Percentiles rank a stretch among this genome's conserved stretches.
phyloP scores from a whole-genome alignment of 192 early-diverging fungal species.

The Coemansia sp. region DNA sequence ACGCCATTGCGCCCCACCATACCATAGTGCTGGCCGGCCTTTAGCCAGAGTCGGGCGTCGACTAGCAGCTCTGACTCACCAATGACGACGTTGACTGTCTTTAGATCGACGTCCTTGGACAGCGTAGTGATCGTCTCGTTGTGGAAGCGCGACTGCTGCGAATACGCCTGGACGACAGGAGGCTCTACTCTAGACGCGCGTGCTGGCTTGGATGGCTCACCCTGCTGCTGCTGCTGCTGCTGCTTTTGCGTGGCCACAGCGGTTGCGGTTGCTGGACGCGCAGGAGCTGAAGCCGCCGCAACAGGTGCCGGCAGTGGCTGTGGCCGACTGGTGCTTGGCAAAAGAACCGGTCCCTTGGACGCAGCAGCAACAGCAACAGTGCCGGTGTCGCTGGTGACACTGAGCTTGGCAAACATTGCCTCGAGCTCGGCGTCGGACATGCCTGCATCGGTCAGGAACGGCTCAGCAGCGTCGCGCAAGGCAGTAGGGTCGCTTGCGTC shows the following conservation, averaged over 20 bases:
- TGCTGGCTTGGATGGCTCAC: background rate
- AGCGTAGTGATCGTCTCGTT: slow-evolving; percentile 76
- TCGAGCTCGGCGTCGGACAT: slow-evolving; percentile 57
- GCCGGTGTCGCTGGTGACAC: background rate
- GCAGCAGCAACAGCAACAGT: background rate
- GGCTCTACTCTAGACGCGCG: slow-evolving; percentile 33
- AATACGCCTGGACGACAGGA: slow-evolving; percentile 66
- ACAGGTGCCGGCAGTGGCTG: background rate
- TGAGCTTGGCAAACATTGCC: slow-evolving; percentile 53
- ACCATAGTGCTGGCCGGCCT: slow-evolving; percentile 74
- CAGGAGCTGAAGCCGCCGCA: background rate
- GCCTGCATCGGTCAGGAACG: slow-evolving; percentile 67
- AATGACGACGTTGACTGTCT: slow-evolving; percentile 76
- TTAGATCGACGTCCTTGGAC: slow-evolving; percentile 80
- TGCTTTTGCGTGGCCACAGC: background rate
- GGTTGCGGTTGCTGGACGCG: background rate
- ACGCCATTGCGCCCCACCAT: slow-evolving; percentile 94
- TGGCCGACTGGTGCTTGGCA: slow-evolving; percentile 10
- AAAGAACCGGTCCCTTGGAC: slow-evolving; percentile 11
- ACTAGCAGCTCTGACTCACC: slow-evolving; percentile 70
- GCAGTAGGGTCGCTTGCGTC: slow-evolving; percentile 45
- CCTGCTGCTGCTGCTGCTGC: background rate
- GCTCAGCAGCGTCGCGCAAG: slow-evolving; percentile 65
- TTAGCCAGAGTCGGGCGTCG: slow-evolving; percentile 77
- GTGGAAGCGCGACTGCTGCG: slow-evolving; percentile 87